phyloP scores from a whole-genome alignment of 192 early-diverging fungal genomes.

The Chytriomyces sp. region DNA sequence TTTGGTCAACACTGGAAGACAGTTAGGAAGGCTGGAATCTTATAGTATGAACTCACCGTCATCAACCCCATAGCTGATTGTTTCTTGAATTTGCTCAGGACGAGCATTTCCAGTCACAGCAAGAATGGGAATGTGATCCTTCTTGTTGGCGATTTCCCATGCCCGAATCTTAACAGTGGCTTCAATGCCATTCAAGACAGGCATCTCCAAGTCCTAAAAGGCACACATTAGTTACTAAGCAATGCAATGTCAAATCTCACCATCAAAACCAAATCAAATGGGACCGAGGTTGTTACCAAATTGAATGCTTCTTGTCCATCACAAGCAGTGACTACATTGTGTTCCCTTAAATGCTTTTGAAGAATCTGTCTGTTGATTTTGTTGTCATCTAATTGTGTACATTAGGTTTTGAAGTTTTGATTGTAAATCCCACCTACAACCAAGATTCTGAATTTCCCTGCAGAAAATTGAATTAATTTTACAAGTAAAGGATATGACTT shows the following conservation, averaged over 20 bases:
- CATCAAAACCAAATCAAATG: slow-evolving; percentile 6
- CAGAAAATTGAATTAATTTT: too few relatives aligned
- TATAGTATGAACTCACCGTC: slow-evolving; percentile 38
- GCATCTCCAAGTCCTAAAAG: slow-evolving; percentile 56
- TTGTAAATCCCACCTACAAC: not conserved
- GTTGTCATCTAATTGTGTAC: slow-evolving; percentile 47
- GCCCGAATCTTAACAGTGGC: slow-evolving; percentile 51
- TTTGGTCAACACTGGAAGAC: not conserved
- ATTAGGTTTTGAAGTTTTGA: slow-evolving; percentile 14
- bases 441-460: not conserved
- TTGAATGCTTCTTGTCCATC: slow-evolving; percentile 60
- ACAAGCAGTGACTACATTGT: slow-evolving; percentile 52
- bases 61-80: slow-evolving; percentile 51
- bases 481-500: too few relatives aligned
- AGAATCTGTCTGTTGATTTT: slow-evolving; percentile 61
- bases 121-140: slow-evolving; percentile 51
- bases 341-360: slow-evolving; percentile 52
- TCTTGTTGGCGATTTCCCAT: slow-evolving; percentile 18
- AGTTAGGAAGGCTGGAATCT: not conserved
- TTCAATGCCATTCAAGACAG: slow-evolving; percentile 61
- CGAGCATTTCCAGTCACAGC: slow-evolving; percentile 62
- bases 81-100: slow-evolving; percentile 47
- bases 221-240: not conserved
- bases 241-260: not conserved
- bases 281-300: slow-evolving; percentile 23